Percentiles rank a stretch among this genome's conserved stretches.
These are phyloP conservation scores for Colletotrichum aenigma DNA, from an alignment of 2,329 filamentous ascomycete genomes.

Conservation along the genomic window DNA sequence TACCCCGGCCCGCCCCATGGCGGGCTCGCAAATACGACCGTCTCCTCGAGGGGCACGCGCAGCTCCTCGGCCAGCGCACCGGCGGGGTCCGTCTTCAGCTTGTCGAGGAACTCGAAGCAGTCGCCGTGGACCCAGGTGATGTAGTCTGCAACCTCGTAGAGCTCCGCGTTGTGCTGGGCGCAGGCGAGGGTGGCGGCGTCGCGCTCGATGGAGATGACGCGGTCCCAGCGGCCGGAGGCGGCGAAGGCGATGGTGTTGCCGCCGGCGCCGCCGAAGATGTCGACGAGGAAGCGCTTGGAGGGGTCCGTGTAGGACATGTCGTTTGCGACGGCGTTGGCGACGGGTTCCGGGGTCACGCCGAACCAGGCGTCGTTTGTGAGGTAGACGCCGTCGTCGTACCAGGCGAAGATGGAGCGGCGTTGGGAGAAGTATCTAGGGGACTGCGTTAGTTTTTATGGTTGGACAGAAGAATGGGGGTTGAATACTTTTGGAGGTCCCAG, in stretches of 20 bases:
- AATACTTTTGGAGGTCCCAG: slow-evolving; percentile 81
- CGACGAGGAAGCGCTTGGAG: slow-evolving; percentile 72
- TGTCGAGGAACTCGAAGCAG: slow-evolving; percentile 76
- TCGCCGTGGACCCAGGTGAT: slow-evolving; percentile 90
- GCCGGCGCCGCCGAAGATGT: slow-evolving; percentile 89
- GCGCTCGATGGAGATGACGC: slow-evolving; percentile 87
- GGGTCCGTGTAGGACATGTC: slow-evolving; percentile 67
- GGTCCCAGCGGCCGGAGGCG: slow-evolving; percentile 76
- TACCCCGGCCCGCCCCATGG: slow-evolving; percentile 67
- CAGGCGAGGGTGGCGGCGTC: slow-evolving; percentile 82
- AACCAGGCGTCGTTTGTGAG: slow-evolving; percentile 97
- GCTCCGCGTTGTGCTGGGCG: slow-evolving; percentile 86
- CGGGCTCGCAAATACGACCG: slow-evolving; percentile 61
- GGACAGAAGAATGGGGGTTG: background rate
- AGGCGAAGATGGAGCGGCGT: slow-evolving; percentile 83
- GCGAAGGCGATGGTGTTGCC: slow-evolving; percentile 97
- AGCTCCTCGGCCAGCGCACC: slow-evolving; percentile 41
- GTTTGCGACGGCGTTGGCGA: slow-evolving; percentile 81
- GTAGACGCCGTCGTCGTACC: slow-evolving; percentile 85
- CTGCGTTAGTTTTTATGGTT: too few relatives aligned
- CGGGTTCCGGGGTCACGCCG: slow-evolving; percentile 91
- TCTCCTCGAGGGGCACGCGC: slow-evolving; percentile 42
- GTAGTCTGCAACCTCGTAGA: slow-evolving; percentile 76
- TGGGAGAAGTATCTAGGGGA: slow-evolving; percentile 82
- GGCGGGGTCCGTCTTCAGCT: slow-evolving; percentile 38